These are phyloP conservation scores for Botryotinia globosa DNA, from an alignment of 2,329 filamentous ascomycete species.

Conservation along the genomic window DNA sequence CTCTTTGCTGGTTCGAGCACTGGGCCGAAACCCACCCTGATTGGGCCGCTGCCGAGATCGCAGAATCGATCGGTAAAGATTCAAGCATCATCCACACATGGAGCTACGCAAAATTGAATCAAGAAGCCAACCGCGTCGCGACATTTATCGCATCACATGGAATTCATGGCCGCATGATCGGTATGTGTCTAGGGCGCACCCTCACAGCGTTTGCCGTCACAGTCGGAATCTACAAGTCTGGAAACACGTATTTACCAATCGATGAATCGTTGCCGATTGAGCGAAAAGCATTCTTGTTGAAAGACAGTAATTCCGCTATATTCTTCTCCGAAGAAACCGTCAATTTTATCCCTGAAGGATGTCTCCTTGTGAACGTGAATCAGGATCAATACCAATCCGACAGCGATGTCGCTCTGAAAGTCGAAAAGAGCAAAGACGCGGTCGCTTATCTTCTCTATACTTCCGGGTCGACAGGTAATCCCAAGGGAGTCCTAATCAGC, in stretches of 20 bases:
- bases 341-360: background rate
- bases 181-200: conserved; percentile 9
- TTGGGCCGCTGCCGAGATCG: conserved; percentile 6
- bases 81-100: conserved; percentile 1
- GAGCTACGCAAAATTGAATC: background rate
- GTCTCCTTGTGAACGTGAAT: background rate
- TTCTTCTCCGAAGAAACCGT: conserved; percentile 1
- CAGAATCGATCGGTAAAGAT: background rate
- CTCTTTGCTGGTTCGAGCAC: conserved; percentile 17
- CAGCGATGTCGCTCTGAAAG: background rate
- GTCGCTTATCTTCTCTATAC: conserved; percentile 72
- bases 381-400: background rate
- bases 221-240: conserved; percentile 12
- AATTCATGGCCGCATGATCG: conserved; percentile 11
- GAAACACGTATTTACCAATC: conserved; percentile 15
- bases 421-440: background rate
- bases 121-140: background rate
- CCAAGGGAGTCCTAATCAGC: conserved; percentile 64
- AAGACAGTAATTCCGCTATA: background rate
- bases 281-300: conserved; percentile 4
- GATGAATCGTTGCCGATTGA: conserved; percentile 5
- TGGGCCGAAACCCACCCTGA: conserved; percentile 3
- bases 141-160: background rate
- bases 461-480: conserved; percentile 74
- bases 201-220: conserved; percentile 1